phyloP scores from a whole-genome alignment of 768 basidiomycete genomes.

The Terana coerulea region DNA sequence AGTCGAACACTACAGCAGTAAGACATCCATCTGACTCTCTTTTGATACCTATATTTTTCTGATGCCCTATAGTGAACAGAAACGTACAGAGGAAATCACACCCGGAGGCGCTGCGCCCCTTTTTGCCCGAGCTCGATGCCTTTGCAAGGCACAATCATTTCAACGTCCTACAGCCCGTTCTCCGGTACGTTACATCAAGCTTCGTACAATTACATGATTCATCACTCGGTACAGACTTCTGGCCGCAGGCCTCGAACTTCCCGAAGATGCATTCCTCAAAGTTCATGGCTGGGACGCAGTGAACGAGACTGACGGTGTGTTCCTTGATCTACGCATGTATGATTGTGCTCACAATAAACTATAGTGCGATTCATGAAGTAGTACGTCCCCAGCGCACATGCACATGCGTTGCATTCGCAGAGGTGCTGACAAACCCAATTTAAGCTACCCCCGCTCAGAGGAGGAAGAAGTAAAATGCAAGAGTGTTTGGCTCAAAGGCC shows the following conservation, averaged over 20 bases:
- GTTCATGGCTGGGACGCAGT: slow-evolving; percentile 34
- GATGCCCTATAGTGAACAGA: slow-evolving; percentile 40
- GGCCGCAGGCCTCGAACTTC: slow-evolving; percentile 42
- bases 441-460: slow-evolving; percentile 47
- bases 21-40: slow-evolving; percentile 15
- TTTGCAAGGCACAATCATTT: slow-evolving; percentile 51
- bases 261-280: slow-evolving; percentile 42
- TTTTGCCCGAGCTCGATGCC: slow-evolving; percentile 47
- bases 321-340: neutral
- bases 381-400: slow-evolving; percentile 23
- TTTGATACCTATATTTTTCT: neutral
- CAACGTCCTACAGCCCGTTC: slow-evolving; percentile 45
- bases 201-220: neutral
- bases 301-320: slow-evolving; percentile 28
- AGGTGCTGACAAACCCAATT: no score
- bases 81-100: slow-evolving; percentile 44
- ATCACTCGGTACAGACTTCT: slow-evolving; percentile 28
- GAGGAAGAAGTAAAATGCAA: slow-evolving; percentile 49
- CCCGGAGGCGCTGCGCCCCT: slow-evolving; percentile 45
- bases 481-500: slow-evolving; percentile 59
- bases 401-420: neutral
- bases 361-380: slow-evolving; percentile 43
- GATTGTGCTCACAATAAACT: neutral
- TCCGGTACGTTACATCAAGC: slow-evolving; percentile 30
- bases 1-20: slow-evolving; percentile 61